These are phyloP conservation scores for Blastocystis sp. DNA, from an alignment of 352 stramenopile genomes.

Conservation along the genomic window DNA sequence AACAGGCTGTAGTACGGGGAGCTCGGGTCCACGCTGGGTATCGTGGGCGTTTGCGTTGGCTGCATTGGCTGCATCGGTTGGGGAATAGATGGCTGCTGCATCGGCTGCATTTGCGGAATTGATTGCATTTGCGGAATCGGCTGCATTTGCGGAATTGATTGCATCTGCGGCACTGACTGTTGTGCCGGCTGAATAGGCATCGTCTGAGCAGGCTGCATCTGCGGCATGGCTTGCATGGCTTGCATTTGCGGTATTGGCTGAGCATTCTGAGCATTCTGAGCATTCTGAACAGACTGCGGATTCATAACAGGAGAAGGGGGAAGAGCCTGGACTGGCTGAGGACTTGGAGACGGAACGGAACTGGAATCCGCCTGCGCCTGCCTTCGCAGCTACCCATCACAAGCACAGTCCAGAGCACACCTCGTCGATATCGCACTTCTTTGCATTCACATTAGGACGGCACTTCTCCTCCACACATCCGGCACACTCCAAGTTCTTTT, in stretches of 20 bases:
- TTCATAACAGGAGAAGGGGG: not conserved
- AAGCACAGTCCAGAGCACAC: not conserved
- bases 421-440: constrained; percentile 29
- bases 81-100: too few species aligned
- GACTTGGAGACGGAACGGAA: not conserved
- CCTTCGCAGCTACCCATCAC: not conserved
- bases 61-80: too few species aligned
- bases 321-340: not conserved
- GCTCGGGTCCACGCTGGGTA: not conserved
- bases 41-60: not conserved
- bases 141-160: too few species aligned
- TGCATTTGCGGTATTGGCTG: too few species aligned
- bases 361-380: not conserved
- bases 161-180: too few species aligned
- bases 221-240: too few species aligned
- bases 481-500: constrained; percentile 40
- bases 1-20: constrained; percentile 27
- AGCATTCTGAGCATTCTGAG: too few species aligned
- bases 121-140: too few species aligned
- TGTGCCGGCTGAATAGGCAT: too few species aligned
- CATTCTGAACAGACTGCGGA: too few species aligned
- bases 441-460: constrained; percentile 43
- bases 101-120: too few species aligned
- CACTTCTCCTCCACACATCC: constrained; percentile 58
- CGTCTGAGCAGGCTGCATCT: too few species aligned